Percentiles rank a stretch among this genome's conserved stretches.
These are phyloP conservation scores for Sporothrix brasiliensis DNA, from an alignment of 2,329 filamentous ascomycete species.

Conservation along the genomic window DNA sequence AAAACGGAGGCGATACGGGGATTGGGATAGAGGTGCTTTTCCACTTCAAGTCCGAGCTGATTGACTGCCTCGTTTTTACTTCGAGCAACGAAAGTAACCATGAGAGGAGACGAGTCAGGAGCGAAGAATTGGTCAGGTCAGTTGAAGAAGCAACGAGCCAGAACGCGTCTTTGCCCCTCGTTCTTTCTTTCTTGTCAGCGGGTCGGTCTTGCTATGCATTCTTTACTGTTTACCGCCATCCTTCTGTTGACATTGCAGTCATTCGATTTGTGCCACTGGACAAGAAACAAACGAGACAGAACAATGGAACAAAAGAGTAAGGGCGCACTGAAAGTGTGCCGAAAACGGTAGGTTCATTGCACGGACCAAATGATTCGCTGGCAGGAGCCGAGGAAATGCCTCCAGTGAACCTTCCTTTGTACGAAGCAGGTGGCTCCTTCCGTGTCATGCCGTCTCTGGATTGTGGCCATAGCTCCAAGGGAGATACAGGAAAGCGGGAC, in stretches of 20 bases:
- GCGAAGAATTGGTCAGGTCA: not conserved
- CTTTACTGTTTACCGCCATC: not conserved
- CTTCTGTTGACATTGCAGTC: not conserved
- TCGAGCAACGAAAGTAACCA: not conserved
- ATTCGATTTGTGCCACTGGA: conserved; percentile 8
- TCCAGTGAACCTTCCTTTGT: not conserved
- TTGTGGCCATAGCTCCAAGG: conserved; percentile 7
- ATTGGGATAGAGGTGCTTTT: not conserved
- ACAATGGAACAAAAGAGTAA: not conserved
- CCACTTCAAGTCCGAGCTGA: conserved; percentile 23
- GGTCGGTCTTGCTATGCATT: conserved; percentile 11
- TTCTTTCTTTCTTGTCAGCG: not conserved
- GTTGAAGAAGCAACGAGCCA: not conserved
- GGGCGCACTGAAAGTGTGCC: not conserved
- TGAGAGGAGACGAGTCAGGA: not conserved
- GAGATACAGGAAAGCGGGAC: not conserved
- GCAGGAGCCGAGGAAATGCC: conserved; percentile 7
- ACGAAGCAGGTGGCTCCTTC: not conserved
- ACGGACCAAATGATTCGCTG: conserved; percentile 21
- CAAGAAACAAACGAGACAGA: conserved; percentile 6
- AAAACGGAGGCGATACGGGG: not conserved
- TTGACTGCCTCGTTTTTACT: conserved; percentile 25
- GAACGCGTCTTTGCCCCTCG: not conserved
- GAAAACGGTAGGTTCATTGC: not conserved
- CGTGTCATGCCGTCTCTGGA: not conserved